A percentile compares a stretch with the other conserved stretches of the same genome.
Conservation (phyloP, 164 flowering plant genomes). For the Kalanchoe fedtschenkoi region DNA sequence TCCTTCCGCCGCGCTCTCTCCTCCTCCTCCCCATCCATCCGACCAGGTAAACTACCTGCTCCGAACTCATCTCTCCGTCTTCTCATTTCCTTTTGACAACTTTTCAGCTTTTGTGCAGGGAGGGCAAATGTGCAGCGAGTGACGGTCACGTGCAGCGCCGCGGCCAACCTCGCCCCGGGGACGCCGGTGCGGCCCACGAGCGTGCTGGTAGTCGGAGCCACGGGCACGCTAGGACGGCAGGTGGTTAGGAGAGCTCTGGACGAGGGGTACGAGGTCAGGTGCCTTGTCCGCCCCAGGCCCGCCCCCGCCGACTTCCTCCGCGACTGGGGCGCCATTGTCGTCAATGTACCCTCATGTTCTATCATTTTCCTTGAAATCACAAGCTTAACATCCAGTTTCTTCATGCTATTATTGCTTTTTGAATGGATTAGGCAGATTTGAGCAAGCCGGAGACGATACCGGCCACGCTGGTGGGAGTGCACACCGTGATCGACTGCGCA, state of each 20-base stretch:
- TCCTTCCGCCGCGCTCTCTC: conserved; percentile 1
- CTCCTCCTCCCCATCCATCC: background rate
- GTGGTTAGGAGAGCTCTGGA: conserved; percentile 83
- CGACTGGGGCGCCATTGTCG: conserved; percentile 99
- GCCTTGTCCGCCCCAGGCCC: conserved; percentile 91
- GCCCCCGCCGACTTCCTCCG: conserved; percentile 99
- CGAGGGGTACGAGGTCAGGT: conserved; percentile 95
- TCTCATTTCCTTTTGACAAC: no score
- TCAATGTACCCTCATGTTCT: conserved; percentile 41
- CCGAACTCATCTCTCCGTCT: no score
- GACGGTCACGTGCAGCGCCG: conserved; percentile 35
- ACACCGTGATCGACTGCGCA: conserved; percentile 93
- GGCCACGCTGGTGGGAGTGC: conserved; percentile 88
- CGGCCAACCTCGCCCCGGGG: conserved; percentile 71
- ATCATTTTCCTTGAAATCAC: background rate
- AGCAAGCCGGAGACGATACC: conserved; percentile 95
- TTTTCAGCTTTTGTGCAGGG: conserved; percentile 13
- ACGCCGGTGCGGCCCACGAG: conserved; percentile 92
- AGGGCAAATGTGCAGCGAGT: conserved; percentile 10
- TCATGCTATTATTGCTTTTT: background rate
- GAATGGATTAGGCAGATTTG: conserved; percentile 53
- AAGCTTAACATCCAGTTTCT: background rate
- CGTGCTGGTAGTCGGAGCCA: conserved; percentile 87
- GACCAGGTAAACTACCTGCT: background rate
- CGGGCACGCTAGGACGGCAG: conserved; percentile 94